A percentile compares a stretch with the other conserved stretches of the same genome.
Conservation (phyloP, 805 yeast genomes). For the Starmerella tilneyi region DNA sequence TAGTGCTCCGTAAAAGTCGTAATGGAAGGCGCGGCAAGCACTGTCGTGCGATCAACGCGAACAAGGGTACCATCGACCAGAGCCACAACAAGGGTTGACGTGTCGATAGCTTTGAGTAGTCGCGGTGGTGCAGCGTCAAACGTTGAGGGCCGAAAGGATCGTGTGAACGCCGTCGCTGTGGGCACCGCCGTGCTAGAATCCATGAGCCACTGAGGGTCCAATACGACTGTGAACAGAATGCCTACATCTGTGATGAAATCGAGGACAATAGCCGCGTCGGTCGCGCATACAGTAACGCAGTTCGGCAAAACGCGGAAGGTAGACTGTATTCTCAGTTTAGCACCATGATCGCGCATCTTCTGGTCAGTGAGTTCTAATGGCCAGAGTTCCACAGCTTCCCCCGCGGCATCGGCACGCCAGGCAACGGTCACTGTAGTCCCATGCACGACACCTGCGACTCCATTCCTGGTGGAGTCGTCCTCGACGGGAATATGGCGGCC, state of each 20-base stretch:
- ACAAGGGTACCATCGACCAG: slow-evolving; percentile 71
- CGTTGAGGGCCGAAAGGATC: slow-evolving; percentile 48
- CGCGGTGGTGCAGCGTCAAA: slow-evolving; percentile 51
- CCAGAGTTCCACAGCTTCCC: slow-evolving; percentile 12
- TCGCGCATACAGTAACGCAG: slow-evolving; percentile 35
- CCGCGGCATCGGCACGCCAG: slow-evolving; percentile 14
- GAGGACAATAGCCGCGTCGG: slow-evolving; percentile 9
- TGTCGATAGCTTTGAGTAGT: slow-evolving; percentile 40
- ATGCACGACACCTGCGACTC: slow-evolving; percentile 13
- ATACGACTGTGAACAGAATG: slow-evolving; percentile 41
- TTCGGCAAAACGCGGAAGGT: slow-evolving; percentile 34
- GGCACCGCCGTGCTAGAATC: slow-evolving; percentile 23
- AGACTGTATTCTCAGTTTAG: slow-evolving; percentile 32
- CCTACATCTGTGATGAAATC: slow-evolving; percentile 42
- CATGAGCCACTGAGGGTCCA: slow-evolving; percentile 13
- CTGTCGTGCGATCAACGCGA: slow-evolving; percentile 23
- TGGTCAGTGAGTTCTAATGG: slow-evolving; percentile 18
- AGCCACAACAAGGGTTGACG: slow-evolving; percentile 43
- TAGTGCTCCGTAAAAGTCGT: slow-evolving; percentile 24
- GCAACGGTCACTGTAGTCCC: slow-evolving; percentile 10
- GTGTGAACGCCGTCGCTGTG: slow-evolving; percentile 50
- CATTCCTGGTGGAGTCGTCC: not conserved
- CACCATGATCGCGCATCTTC: slow-evolving; percentile 9
- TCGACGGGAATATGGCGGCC: slow-evolving; percentile 6
- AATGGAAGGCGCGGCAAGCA: slow-evolving; percentile 35